phyloP scores from a whole-genome alignment of 1,284 basidiomycete genomes.

The Sporisorium sorghi region DNA sequence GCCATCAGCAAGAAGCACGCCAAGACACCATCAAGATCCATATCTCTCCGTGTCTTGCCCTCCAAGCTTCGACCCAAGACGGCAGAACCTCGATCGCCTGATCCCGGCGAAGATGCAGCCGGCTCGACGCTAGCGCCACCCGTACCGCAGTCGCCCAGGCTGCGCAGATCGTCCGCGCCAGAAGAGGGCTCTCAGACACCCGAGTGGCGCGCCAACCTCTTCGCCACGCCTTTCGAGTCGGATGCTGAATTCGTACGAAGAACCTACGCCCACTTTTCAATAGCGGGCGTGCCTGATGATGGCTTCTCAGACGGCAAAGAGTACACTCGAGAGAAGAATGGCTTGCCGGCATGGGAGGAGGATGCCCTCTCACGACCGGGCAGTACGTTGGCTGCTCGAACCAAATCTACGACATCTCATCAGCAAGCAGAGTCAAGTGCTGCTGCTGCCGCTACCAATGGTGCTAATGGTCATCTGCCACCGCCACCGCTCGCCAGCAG shows the following conservation, averaged over 20 bases:
- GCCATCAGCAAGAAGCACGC: slow-evolving; percentile 11
- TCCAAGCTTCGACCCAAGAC: slow-evolving; percentile 27
- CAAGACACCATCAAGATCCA: slow-evolving; percentile 20
- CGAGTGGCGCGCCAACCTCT: slow-evolving; percentile 27
- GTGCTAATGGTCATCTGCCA: slow-evolving; percentile 8
- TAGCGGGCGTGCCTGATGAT: slow-evolving; percentile 57
- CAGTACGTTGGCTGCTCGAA: slow-evolving; percentile 10
- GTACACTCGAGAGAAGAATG: slow-evolving; percentile 59
- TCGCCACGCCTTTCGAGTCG: slow-evolving; percentile 40
- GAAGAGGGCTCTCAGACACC: slow-evolving; percentile 26
- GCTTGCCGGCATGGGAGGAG: slow-evolving; percentile 53
- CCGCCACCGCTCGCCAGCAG: slow-evolving; percentile 12
- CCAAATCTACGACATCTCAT: background rate
- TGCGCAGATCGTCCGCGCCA: slow-evolving; percentile 41
- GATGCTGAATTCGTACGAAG: slow-evolving; percentile 62
- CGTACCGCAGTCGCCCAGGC: slow-evolving; percentile 13
- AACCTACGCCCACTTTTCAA: slow-evolving; percentile 63
- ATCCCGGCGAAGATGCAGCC: slow-evolving; percentile 6
- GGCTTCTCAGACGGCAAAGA: slow-evolving; percentile 64
- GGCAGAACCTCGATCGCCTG: slow-evolving; percentile 8
- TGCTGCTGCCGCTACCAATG: background rate
- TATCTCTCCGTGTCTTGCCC: slow-evolving; percentile 27
- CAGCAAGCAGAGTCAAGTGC: background rate
- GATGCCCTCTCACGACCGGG: slow-evolving; percentile 27
- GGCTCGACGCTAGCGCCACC: slow-evolving; percentile 23